Base-by-base conservation (phyloP, 371 early-diverging fungal species). In the Mortierella sp. region DNA sequence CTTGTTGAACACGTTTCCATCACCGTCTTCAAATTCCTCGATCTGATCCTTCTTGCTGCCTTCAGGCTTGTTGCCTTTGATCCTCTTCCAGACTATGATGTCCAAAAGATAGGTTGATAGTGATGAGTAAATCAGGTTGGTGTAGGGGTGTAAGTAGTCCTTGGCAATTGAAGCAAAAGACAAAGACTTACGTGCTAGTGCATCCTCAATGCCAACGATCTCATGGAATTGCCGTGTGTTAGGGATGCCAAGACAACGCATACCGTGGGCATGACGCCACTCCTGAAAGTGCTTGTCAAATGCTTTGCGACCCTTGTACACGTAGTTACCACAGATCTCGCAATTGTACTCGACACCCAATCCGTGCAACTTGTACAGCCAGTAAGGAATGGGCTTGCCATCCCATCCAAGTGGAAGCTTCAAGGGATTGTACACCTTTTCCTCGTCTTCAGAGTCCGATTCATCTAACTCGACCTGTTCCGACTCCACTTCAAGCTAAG, bases 301-400 rank as follows among this genome's bases (percentile, higher is more conserved):
- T 0, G 95, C 98, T 71, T 96, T 96, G 57, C 98, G 90, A 21
- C 99, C 99, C 88, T 95, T 96, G 80, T 98, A 98, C 13, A 95
- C 91, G 67, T 90, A 91, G 60, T 95, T 94, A 43, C 98, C 98
- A 71, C 99, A 99, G 63, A 99, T 97, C 81, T 99, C 98, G 73
- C 99, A 99, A 0, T 94, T 87, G 73, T 96, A 97, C 69, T 96
- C 94, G 39, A 95, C 92, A 14, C 96, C 95, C 50, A 99, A 79
- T 9, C 99, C 99, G 77, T 98, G 98, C 52, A 98, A 84, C 79
- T 98, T 98, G 84, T 94, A 99, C 29, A 99, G 84, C 99, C 99
- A 99, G 79, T 92, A 97, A 13, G 99, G 99, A 79, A 99, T 99
- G 16, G 98, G 98, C 71, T 99, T 99, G 39, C 98, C 99, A 72